phyloP scores from a whole-genome alignment of 208 protist species.

The Leishmania amazonensis region DNA sequence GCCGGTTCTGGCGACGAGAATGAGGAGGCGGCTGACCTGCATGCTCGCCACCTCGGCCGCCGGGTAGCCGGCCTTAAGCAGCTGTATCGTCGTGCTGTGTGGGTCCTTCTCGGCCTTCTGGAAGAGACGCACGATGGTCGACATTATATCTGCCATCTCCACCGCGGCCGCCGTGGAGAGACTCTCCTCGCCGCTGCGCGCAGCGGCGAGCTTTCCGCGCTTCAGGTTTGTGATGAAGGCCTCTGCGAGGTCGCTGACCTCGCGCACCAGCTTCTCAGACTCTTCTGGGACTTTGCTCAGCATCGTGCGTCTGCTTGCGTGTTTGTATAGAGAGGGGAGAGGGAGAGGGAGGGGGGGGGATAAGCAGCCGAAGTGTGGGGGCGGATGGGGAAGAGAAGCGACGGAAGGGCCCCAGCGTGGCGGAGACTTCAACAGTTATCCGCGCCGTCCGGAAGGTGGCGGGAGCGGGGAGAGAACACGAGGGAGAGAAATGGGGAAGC shows the following conservation, averaged over 20 bases:
- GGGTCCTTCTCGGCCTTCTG: constrained; percentile 39
- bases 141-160: constrained; percentile 60
- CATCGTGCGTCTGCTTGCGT: not conserved
- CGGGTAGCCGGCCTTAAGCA: constrained; percentile 49
- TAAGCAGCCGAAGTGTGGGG: not conserved
- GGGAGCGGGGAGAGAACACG: no score
- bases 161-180: constrained; percentile 68
- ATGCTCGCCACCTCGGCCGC: constrained; percentile 53
- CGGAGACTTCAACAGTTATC: no score
- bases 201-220: constrained; percentile 39
- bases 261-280: constrained; percentile 41
- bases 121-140: constrained; percentile 58
- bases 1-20: constrained; percentile 57
- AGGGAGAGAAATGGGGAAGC: no score
- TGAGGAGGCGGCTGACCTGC: constrained; percentile 57
- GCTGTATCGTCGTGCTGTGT: constrained; percentile 36
- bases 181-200: constrained; percentile 38
- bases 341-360: not conserved
- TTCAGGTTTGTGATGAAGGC: constrained; percentile 66
- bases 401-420: no score
- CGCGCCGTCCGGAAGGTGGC: no score
- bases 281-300: constrained; percentile 21
- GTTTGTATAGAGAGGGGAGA: not conserved
- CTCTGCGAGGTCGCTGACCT: constrained; percentile 57
- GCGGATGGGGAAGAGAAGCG: not conserved